phyloP scores from a whole-genome alignment of 768 basidiomycete genomes.

The Termitomyces sp. region DNA sequence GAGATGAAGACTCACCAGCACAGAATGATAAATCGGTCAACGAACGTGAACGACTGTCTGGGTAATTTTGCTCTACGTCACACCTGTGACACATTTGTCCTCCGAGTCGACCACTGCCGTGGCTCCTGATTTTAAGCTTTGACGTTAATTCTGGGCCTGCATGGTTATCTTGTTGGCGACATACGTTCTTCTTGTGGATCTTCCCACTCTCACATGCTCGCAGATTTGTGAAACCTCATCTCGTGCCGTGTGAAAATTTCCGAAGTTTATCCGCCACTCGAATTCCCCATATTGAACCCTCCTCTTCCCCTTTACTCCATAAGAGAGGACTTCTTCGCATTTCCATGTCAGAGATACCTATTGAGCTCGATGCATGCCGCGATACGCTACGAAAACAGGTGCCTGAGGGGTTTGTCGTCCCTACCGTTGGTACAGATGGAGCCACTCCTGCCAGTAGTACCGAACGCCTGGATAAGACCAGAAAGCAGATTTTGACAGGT shows the following conservation, averaged over 20 bases:
- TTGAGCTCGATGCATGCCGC: constrained; percentile 8
- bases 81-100: background rate
- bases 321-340: background rate
- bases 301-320: background rate
- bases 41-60: too few species aligned
- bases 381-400: constrained; percentile 12
- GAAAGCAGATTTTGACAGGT: constrained; percentile 19
- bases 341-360: constrained; percentile 5
- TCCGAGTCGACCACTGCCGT: too few species aligned
- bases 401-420: background rate
- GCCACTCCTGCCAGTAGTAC: background rate
- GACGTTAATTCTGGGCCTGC: background rate
- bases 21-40: background rate
- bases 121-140: too few species aligned
- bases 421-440: background rate
- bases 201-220: background rate
- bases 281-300: background rate
- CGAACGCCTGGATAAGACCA: constrained; percentile 10
- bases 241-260: background rate
- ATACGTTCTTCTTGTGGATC: background rate
- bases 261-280: background rate
- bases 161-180: background rate
- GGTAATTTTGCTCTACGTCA: background rate
- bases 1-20: background rate
- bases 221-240: background rate